Conservation (phyloP, 2,329 filamentous ascomycete species). For the Thermothelomyces thermophilus region DNA sequence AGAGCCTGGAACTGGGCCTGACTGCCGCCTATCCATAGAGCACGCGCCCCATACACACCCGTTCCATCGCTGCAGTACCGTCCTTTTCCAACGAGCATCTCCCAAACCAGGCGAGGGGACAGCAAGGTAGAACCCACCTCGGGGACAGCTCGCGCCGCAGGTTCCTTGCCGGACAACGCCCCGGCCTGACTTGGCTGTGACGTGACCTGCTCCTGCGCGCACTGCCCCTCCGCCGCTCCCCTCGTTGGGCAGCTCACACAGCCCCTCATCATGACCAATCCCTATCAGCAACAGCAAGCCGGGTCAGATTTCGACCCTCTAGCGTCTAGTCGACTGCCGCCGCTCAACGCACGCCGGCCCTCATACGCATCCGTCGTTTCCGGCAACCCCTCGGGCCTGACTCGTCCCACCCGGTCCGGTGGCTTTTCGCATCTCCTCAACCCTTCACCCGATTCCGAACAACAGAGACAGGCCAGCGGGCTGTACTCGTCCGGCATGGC, state of each 20-base stretch:
- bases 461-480: constrained; percentile 21
- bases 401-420: constrained; percentile 32
- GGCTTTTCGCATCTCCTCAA: constrained; percentile 51
- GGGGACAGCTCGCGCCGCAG: neutral
- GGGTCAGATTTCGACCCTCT: constrained; percentile 29
- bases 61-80: neutral
- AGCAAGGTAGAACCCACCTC: neutral
- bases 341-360: constrained; percentile 30
- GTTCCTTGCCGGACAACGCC: neutral
- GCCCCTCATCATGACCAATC: constrained; percentile 37
- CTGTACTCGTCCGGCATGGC: constrained; percentile 8
- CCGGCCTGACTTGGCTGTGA: constrained; percentile 4
- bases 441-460: constrained; percentile 35
- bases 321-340: constrained; percentile 26
- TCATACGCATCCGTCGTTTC: constrained; percentile 40
- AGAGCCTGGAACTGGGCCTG: neutral
- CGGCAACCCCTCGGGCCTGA: constrained; percentile 32
- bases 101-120: neutral
- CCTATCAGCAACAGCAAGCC: constrained; percentile 32
- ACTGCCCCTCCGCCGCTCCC: constrained; percentile 12
- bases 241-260: constrained; percentile 9
- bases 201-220: constrained; percentile 4
- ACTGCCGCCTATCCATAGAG: neutral
- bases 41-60: neutral
- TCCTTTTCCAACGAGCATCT: neutral